These are phyloP conservation scores for Ceratopteris richardii DNA, from an alignment of 75 land plant species.

Conservation along the genomic window DNA sequence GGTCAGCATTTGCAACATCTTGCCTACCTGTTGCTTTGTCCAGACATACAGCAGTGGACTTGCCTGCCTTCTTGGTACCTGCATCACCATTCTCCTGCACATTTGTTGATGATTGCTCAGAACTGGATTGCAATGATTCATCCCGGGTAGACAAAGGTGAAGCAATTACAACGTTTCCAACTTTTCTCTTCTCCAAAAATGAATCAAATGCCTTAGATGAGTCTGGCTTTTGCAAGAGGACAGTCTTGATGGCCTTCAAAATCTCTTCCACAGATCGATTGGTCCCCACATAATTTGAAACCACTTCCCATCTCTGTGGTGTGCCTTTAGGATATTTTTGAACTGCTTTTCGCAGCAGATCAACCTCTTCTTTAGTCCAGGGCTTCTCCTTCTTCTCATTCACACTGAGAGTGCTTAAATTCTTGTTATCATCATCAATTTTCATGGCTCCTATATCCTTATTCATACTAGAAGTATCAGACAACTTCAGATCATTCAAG, in stretches of 20 bases:
- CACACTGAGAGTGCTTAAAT: constrained; percentile 17
- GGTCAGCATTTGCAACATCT: constrained; percentile 1
- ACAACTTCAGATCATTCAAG: neutral
- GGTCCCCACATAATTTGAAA: constrained; percentile 84
- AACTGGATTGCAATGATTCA: constrained; percentile 9
- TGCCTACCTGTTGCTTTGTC: neutral
- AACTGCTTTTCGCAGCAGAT: constrained; percentile 75
- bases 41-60: neutral
- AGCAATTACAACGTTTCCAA: constrained; percentile 40
- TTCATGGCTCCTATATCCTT: neutral
- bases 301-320: constrained; percentile 94
- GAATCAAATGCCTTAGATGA: constrained; percentile 84
- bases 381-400: constrained; percentile 74
- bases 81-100: neutral
- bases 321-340: constrained; percentile 93
- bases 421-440: neutral
- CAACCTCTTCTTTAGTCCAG: constrained; percentile 88
- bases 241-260: constrained; percentile 84
- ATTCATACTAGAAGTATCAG: neutral
- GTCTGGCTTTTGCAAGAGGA: constrained; percentile 94
- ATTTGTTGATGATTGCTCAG: neutral
- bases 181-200: constrained; percentile 82
- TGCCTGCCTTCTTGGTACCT: neutral
- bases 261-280: constrained; percentile 93
- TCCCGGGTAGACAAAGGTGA: constrained; percentile 85